These are phyloP conservation scores for Dactylellina drechsleri DNA, from an alignment of 2,329 filamentous ascomycete genomes.

Conservation along the genomic window DNA sequence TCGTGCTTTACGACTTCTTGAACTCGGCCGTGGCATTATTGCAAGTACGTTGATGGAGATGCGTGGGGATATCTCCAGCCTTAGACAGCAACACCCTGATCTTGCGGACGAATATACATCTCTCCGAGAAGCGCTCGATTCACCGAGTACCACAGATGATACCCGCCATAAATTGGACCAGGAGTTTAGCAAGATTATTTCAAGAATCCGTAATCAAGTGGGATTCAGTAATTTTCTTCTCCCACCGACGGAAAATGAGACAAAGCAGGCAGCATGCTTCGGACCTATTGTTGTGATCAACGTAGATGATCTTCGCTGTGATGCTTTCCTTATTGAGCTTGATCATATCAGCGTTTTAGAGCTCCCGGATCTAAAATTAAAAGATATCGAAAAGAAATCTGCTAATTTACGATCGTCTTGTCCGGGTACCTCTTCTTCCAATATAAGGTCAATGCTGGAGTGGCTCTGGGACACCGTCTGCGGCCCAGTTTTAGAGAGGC, in stretches of 20 bases:
- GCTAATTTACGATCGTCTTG: too few relatives aligned
- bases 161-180: conserved; percentile 7
- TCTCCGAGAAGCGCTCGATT: conserved; percentile 46
- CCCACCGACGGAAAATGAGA: conserved; percentile 21
- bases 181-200: conserved; percentile 17
- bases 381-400: neutral
- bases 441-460: conserved; percentile 51
- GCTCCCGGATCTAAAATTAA: conserved; percentile 9
- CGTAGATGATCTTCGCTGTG: conserved; percentile 2
- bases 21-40: conserved; percentile 59
- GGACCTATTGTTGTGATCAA: conserved; percentile 26
- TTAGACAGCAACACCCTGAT: conserved; percentile 30
- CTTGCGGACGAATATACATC: conserved; percentile 47
- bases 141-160: neutral
- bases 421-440: neutral
- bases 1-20: conserved; percentile 54
- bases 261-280: conserved; percentile 9
- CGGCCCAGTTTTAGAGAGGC: conserved; percentile 57
- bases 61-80: conserved; percentile 44
- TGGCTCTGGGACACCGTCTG: conserved; percentile 60
- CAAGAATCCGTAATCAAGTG: conserved; percentile 13
- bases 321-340: conserved; percentile 22
- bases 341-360: conserved; percentile 7
- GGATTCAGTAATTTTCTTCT: conserved; percentile 39
- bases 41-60: conserved; percentile 54